Conservation (phyloP, 768 basidiomycete genomes). For the Lentinula lateritia region DNA sequence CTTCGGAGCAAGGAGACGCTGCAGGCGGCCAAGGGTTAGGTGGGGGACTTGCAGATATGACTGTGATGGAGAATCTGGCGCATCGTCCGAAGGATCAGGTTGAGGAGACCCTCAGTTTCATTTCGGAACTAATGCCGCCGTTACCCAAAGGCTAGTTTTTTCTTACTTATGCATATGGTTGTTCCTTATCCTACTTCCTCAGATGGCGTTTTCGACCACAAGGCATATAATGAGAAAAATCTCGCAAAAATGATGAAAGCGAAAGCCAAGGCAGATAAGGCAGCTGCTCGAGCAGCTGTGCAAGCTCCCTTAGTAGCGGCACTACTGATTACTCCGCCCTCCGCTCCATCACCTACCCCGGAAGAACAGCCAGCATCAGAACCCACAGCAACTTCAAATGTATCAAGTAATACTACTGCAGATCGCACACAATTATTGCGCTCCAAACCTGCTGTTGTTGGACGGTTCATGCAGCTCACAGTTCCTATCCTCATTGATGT, state of each 20-base stretch:
- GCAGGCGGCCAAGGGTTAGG: slow-evolving; percentile 72
- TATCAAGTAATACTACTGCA: slow-evolving; percentile 29
- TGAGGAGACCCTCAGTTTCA: slow-evolving; percentile 85
- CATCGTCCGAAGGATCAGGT: slow-evolving; percentile 97
- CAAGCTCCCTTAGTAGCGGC: slow-evolving; percentile 23
- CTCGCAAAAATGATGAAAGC: slow-evolving; percentile 72
- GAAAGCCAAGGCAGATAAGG: slow-evolving; percentile 77
- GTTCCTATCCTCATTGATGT: slow-evolving; percentile 96
- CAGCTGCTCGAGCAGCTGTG: slow-evolving; percentile 57
- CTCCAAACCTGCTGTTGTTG: slow-evolving; percentile 69
- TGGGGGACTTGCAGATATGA: slow-evolving; percentile 91
- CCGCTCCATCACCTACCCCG: slow-evolving; percentile 17
- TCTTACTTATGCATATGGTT: not conserved
- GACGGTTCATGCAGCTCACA: slow-evolving; percentile 80
- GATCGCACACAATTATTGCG: slow-evolving; percentile 75
- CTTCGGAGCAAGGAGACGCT: slow-evolving; percentile 57
- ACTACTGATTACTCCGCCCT: slow-evolving; percentile 18
- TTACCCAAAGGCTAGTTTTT: slow-evolving; percentile 71
- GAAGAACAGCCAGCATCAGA: slow-evolving; percentile 22
- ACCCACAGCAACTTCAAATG: slow-evolving; percentile 20
- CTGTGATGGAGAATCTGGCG: slow-evolving; percentile 95
- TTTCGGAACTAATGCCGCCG: slow-evolving; percentile 91
- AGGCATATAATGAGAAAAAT: slow-evolving; percentile 83
- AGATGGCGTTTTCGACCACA: slow-evolving; percentile 97
- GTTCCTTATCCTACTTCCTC: slow-evolving; percentile 10